phyloP scores from a whole-genome alignment of 2,329 filamentous ascomycete species.

The Xylariaceae sp. region DNA sequence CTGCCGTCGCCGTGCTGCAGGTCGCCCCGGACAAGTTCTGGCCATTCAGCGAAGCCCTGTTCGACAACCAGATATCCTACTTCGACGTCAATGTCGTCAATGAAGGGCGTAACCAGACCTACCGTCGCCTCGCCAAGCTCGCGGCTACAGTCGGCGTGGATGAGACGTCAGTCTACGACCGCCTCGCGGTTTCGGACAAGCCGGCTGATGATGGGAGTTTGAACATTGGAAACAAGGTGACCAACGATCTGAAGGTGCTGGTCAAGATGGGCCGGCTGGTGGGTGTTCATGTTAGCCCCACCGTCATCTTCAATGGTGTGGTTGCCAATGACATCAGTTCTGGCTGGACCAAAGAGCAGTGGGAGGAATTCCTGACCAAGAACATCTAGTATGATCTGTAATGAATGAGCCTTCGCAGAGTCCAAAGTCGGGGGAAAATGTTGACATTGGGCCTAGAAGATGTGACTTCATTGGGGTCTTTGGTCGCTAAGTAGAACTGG shows the following conservation, averaged over 20 bases:
- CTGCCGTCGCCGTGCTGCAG: slow-evolving; percentile 71
- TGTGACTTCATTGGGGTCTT: too few species aligned
- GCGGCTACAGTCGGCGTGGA: slow-evolving; percentile 64
- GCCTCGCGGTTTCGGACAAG: slow-evolving; percentile 65
- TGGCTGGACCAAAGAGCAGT: slow-evolving; percentile 72
- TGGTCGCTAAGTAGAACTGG: too few species aligned
- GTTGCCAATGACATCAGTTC: slow-evolving; percentile 74
- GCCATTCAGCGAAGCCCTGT: slow-evolving; percentile 65
- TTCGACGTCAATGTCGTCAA: slow-evolving; percentile 82
- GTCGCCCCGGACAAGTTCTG: slow-evolving; percentile 70
- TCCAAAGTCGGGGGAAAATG: too few species aligned
- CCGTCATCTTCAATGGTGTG: slow-evolving; percentile 81
- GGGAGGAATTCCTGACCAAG: slow-evolving; percentile 73
- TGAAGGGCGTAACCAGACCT: slow-evolving; percentile 80
- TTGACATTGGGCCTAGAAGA: too few species aligned
- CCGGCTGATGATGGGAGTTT: slow-evolving; percentile 59
- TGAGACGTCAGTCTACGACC: slow-evolving; percentile 60
- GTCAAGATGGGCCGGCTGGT: slow-evolving; percentile 74
- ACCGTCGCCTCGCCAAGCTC: slow-evolving; percentile 70
- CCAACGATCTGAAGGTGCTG: slow-evolving; percentile 76
- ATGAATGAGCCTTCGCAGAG: too few species aligned
- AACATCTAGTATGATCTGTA: slow-evolving; percentile 32
- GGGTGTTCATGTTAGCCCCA: slow-evolving; percentile 86
- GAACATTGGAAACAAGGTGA: slow-evolving; percentile 77
- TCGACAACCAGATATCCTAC: slow-evolving; percentile 63